Conservation (phyloP, 176 grass and related monocot genomes). For the Guadua angustifolia region DNA sequence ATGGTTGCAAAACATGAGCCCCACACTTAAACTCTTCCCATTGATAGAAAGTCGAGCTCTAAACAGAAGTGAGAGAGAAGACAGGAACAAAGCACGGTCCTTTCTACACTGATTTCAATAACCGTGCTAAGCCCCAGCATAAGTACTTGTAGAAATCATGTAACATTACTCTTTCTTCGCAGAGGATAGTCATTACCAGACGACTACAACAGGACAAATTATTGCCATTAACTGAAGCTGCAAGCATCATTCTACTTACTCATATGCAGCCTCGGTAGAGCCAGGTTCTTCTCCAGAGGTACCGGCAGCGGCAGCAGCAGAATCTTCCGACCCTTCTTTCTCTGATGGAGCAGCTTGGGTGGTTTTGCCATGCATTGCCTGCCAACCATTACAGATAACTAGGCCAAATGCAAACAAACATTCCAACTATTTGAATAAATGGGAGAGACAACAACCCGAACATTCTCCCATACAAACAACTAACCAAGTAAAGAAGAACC, state of each 20-base stretch:
- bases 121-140: not conserved
- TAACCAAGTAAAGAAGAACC: not conserved
- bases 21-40: not conserved
- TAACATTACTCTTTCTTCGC: not conserved
- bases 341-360: slow-evolving; percentile 12
- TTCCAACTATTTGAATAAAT: not conserved
- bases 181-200: not conserved
- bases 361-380: slow-evolving; percentile 58
- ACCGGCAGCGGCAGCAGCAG: not conserved
- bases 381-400: not conserved
- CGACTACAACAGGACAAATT: not conserved
- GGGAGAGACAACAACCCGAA: not conserved
- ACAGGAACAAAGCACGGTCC: not conserved
- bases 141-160: not conserved
- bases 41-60: not conserved
- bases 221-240: not conserved
- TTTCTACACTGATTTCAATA: not conserved
- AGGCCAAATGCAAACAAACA: slow-evolving; percentile 5
- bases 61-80: not conserved
- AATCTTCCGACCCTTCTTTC: slow-evolving; percentile 34
- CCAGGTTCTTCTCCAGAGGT: slow-evolving; percentile 16
- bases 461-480: not conserved
- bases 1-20: slow-evolving; percentile 1
- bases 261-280: not conserved
- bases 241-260: slow-evolving; percentile 42